Conservation (phyloP, 495 filamentous ascomycete genomes). For the Evernia prunastri region DNA sequence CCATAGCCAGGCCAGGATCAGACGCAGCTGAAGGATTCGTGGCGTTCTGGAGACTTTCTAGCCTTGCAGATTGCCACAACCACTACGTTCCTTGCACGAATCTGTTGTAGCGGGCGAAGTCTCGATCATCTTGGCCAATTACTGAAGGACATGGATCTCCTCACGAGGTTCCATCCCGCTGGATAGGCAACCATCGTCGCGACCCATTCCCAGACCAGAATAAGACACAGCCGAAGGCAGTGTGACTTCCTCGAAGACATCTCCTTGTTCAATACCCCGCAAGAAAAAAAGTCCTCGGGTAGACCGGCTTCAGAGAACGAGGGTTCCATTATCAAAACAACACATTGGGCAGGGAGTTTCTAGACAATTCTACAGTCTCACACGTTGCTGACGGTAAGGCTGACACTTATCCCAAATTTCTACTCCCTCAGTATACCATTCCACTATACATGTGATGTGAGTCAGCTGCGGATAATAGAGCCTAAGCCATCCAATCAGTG, state of each 20-base stretch:
- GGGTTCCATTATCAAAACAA: neutral
- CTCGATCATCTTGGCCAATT: neutral
- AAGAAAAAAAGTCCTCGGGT: neutral
- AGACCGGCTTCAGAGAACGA: neutral
- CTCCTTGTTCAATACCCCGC: neutral
- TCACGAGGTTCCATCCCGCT: neutral
- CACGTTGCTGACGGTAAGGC: neutral
- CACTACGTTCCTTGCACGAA: neutral
- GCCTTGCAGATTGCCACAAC: neutral
- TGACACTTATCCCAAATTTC: neutral
- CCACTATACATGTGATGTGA: neutral
- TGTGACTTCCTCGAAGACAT: neutral
- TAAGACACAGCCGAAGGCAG: neutral
- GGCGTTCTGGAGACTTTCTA: neutral
- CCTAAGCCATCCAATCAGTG: neutral
- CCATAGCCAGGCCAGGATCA: neutral
- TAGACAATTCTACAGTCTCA: neutral
- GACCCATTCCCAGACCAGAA: neutral
- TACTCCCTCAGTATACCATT: neutral
- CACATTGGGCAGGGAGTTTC: neutral
- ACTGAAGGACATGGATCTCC: too few relatives aligned
- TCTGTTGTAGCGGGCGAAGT: neutral
- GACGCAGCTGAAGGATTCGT: neutral
- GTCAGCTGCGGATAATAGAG: neutral
- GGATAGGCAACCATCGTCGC: too few relatives aligned